Percentiles rank a stretch among this genome's conserved stretches.
phyloP scores from a whole-genome alignment of 2,329 filamentous ascomycete genomes.

The Verticillium alfalfae region DNA sequence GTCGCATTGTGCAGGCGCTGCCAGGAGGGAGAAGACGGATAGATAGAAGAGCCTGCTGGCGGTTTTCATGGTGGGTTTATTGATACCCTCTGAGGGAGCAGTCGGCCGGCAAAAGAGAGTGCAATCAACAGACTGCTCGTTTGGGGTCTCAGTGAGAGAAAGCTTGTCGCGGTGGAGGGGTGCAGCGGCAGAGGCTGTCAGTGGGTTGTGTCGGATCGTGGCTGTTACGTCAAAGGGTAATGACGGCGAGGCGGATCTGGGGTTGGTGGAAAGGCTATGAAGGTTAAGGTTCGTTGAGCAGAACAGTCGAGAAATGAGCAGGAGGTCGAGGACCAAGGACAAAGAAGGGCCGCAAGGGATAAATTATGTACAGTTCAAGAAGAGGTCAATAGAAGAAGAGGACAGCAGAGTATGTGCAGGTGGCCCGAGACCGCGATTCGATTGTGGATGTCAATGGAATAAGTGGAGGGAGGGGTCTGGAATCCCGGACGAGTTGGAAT shows the following conservation, averaged over 20 bases:
- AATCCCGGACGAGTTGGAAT: neutral
- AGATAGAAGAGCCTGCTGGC: constrained; percentile 51
- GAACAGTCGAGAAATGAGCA: neutral
- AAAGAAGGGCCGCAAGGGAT: neutral
- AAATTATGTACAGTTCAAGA: neutral
- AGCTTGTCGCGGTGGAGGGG: neutral
- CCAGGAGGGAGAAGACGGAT: constrained; percentile 51
- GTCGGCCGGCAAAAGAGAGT: constrained; percentile 49
- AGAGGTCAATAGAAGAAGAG: neutral
- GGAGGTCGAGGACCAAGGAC: neutral
- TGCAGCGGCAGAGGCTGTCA: neutral
- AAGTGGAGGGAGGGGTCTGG: neutral
- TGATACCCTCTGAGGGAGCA: neutral
- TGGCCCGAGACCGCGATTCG: neutral
- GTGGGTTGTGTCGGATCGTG: neutral
- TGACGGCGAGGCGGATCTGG: neutral
- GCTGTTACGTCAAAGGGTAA: neutral
- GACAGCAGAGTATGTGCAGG: neutral
- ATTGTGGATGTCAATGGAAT: neutral
- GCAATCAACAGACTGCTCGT: constrained; percentile 92
- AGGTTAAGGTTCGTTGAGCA: neutral
- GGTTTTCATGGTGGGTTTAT: constrained; percentile 37
- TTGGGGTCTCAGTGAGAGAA: constrained; percentile 44
- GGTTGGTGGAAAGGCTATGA: neutral
- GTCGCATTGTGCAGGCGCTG: constrained; percentile 38